Conservation (phyloP, 2,329 filamentous ascomycete species). For the Botryotinia convoluta region DNA sequence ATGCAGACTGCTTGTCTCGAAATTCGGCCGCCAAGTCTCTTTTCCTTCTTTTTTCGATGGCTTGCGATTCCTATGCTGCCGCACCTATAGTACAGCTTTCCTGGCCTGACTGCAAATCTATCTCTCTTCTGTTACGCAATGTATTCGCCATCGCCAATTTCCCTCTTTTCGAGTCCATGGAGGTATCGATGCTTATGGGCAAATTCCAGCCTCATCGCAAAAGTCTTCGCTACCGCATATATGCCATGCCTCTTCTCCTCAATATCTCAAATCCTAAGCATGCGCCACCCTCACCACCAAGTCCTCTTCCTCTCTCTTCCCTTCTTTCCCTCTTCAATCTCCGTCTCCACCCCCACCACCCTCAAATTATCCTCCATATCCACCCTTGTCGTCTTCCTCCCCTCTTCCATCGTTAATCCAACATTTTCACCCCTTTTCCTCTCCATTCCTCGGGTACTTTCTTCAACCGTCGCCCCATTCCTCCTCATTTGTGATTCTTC, state of each 20-base stretch:
- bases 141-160: background rate
- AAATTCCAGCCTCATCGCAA: background rate
- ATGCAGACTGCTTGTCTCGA: background rate
- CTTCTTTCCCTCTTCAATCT: background rate
- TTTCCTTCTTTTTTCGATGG: background rate
- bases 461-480: constrained; percentile 41
- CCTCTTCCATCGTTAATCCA: background rate
- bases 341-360: constrained; percentile 2
- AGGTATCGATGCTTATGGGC: background rate
- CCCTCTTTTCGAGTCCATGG: background rate
- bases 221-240: background rate
- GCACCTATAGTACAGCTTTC: background rate
- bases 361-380: constrained; percentile 5
- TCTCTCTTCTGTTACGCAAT: background rate
- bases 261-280: background rate
- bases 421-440: constrained; percentile 26
- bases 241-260: background rate
- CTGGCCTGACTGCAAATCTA: background rate
- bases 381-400: background rate
- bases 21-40: background rate
- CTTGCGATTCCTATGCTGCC: background rate
- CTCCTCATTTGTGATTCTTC: constrained; percentile 46
- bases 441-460: constrained; percentile 39
- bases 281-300: background rate
- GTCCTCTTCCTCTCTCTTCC: constrained; percentile 9